Evolutionary conservation across 768 basidiomycete species (phyloP).

Genomic region (Botryobasidium botryosum): DNA sequence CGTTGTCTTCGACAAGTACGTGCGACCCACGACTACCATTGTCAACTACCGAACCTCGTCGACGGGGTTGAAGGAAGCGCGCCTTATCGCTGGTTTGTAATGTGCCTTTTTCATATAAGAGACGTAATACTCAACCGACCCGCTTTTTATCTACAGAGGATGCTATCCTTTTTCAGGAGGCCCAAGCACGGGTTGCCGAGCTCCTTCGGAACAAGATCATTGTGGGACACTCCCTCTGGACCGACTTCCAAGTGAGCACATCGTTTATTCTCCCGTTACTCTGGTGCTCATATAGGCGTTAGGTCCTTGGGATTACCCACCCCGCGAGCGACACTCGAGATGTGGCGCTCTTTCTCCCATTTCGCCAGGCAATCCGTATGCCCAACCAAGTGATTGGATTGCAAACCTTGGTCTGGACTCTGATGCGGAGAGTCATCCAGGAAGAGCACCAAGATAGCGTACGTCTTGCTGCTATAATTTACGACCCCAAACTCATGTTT

Average conservation of each 20-base stretch:
- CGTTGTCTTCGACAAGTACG: constrained; percentile 43
- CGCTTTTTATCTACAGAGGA: constrained; percentile 23
- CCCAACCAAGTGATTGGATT: constrained; percentile 49
- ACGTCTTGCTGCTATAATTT: constrained; percentile 18
- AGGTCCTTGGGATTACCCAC: neutral
- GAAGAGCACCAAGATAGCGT: constrained; percentile 59
- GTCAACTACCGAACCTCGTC: constrained; percentile 9
- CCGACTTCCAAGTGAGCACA: constrained; percentile 50
- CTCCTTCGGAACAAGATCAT: constrained; percentile 53
- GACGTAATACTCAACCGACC: neutral
- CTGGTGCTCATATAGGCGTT: neutral
- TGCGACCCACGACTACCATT: constrained; percentile 34
- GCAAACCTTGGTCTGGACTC: constrained; percentile 64
- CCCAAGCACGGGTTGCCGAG: constrained; percentile 49
- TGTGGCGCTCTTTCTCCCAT: constrained; percentile 68
- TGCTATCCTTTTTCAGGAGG: constrained; percentile 37
- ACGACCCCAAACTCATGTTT: neutral
- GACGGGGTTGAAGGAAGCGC: constrained; percentile 5
- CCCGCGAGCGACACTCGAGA: constrained; percentile 43
- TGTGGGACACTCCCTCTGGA: constrained; percentile 66
- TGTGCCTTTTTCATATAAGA: constrained; percentile 14
- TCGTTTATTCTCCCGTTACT: neutral
- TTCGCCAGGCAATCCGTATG: constrained; percentile 49
- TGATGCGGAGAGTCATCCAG: constrained; percentile 64
- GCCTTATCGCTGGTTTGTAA: neutral